Evolutionary conservation across 2,329 filamentous ascomycete species (phyloP), one percentile per base, ranked within the genome.

Genomic region (Lasiodiplodia theobromae): DNA sequence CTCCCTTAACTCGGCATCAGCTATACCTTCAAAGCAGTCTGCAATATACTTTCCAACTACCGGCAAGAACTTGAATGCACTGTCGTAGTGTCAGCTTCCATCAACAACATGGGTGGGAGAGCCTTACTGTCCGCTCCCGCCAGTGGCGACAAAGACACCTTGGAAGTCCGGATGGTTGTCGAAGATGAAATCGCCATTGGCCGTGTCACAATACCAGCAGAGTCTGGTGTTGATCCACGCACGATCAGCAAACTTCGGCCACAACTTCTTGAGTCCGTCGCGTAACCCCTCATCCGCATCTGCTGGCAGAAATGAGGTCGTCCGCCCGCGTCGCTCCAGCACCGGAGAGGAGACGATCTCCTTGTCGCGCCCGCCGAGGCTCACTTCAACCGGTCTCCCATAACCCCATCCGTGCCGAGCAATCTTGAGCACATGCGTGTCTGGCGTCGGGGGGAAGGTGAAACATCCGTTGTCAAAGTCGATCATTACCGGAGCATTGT

Each of bases 191-290:
- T 93, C 88, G 25, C 87, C 91, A 21, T 87, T 88, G 8, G 87
- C 84, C 73, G 91, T 93, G 80, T 93, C 91, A 5, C 88, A 88
- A 77, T 93, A 93, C 91, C 91, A 93, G 81, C 91, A 93, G 66
- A 93, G 80, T 28, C 89, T 83, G 2, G 88, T 90, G 66, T 83
- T 82, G 69, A 80, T 80, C 81, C 92, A 92, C 1, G 87, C 86
- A 31, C 91, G 83, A 28, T 85, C 82, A 62, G 83, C 84, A 21
- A 92, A 82, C 11, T 66, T 44, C 2, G 69, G 71, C 28, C 71
- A 64, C 8, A 70, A 40, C n/a, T 62, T 65, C 53, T 31, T 44
- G 16, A 71, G 44, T 12, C 69, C 70, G 21, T 44, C n/a, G 14
- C 68, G 66, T 14, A 71, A 44, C 23, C 65, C 54, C 16, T 62